Evolutionary conservation across 169 alveolate species (phyloP).

Genomic region (Cryptosporidium tyzzeri): DNA sequence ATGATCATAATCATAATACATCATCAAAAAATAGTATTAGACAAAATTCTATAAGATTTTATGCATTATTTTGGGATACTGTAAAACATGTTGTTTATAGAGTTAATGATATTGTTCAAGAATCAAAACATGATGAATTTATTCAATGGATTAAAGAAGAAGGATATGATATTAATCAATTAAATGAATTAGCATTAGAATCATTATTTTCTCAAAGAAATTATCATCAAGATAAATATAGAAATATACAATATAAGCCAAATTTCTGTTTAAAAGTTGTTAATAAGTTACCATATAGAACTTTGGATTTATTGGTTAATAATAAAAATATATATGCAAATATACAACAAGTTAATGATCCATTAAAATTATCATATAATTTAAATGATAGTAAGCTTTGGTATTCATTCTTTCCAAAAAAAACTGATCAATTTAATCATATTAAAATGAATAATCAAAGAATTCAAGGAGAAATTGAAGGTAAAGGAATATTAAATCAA

Average conservation of each 20-base stretch:
- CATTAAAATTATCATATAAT: conserved; percentile 56
- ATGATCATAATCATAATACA: neutral
- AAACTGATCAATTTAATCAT: conserved; percentile 5
- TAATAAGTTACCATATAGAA: conserved; percentile 69
- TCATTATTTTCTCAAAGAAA: conserved; percentile 17
- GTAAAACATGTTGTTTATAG: conserved; percentile 70
- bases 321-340: conserved; percentile 70
- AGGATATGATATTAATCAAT: conserved; percentile 40
- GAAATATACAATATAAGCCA: conserved; percentile 51
- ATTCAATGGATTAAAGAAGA: conserved; percentile 49
- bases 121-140: conserved; percentile 28
- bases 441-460: neutral
- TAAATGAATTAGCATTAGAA: conserved; percentile 46
- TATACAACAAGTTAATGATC: conserved; percentile 68
- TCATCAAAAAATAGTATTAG: neutral
- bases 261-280: conserved; percentile 61
- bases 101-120: conserved; percentile 42
- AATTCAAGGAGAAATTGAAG: conserved; percentile 1
- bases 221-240: neutral
- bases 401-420: conserved; percentile 58
- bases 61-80: conserved; percentile 76
- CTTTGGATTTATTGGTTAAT: conserved; percentile 64
- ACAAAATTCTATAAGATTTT: conserved; percentile 12
- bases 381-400: conserved; percentile 42
- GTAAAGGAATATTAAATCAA: conserved; percentile 12